Evolutionary conservation across 2,329 filamentous ascomycete species (phyloP).

Genomic region (Neonectria ditissima): DNA sequence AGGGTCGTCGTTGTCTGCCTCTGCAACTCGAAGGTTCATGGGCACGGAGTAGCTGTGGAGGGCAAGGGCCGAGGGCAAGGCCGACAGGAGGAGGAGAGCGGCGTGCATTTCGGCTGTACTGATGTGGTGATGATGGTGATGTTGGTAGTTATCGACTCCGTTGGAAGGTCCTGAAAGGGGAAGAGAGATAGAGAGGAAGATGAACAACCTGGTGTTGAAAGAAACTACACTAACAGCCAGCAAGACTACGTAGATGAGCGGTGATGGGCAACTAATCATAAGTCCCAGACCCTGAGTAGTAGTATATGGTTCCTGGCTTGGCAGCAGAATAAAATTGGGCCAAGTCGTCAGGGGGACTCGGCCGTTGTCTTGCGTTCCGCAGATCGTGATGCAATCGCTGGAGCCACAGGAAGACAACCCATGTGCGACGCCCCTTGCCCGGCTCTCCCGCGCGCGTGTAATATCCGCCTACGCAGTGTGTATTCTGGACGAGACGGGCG

Average conservation of each 20-base stretch:
- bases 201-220: no score
- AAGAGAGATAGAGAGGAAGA: no score
- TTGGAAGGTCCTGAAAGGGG: no score
- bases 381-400: constrained; percentile 40
- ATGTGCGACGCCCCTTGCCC: neutral
- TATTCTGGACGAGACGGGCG: neutral
- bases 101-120: constrained; percentile 34
- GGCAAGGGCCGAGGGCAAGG: constrained; percentile 39
- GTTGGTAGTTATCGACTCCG: neutral
- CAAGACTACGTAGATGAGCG: neutral
- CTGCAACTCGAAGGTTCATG: constrained; percentile 40
- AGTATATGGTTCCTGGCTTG: constrained; percentile 8
- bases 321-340: constrained; percentile 32
- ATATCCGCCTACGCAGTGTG: neutral
- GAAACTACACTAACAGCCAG: neutral
- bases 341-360: constrained; percentile 16
- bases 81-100: constrained; percentile 36
- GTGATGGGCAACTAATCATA: constrained; percentile 8
- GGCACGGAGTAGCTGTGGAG: constrained; percentile 45
- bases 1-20: constrained; percentile 38
- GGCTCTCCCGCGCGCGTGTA: neutral
- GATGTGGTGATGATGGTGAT: constrained; percentile 3
- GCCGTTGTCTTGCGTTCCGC: constrained; percentile 29
- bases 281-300: neutral
- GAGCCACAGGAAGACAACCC: constrained; percentile 16